These are phyloP conservation scores for Zizania palustris DNA, from an alignment of 202 grass and related monocot genomes.

Conservation along the genomic window DNA sequence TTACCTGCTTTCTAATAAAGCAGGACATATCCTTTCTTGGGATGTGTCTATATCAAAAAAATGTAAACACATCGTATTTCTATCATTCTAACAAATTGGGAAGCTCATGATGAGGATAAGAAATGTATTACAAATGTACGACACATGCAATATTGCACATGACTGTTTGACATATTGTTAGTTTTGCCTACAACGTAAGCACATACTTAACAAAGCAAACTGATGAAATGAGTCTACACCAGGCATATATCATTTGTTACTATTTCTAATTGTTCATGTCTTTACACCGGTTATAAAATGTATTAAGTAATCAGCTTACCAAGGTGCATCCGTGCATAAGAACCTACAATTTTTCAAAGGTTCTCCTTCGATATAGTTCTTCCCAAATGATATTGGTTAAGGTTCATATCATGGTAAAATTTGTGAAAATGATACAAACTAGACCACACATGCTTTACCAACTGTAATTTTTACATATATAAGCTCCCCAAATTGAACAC, in stretches of 20 bases:
- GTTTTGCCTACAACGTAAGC: slow-evolving; percentile 21
- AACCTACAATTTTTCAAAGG: background rate
- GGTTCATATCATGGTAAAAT: background rate
- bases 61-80: background rate
- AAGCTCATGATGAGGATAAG: slow-evolving; percentile 9
- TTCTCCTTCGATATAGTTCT: slow-evolving; percentile 18
- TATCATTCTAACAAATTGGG: slow-evolving; percentile 1
- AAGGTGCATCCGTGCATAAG: background rate
- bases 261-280: background rate
- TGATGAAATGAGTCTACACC: background rate
- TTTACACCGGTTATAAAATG: background rate
- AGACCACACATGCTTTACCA: slow-evolving; percentile 72
- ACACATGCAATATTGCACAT: slow-evolving; percentile 1
- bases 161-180: slow-evolving; percentile 7
- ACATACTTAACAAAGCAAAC: background rate
- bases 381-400: background rate
- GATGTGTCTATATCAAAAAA: too few relatives aligned
- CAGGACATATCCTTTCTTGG: too few relatives aligned
- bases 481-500: slow-evolving; percentile 84
- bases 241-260: slow-evolving; percentile 17
- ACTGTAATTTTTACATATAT: slow-evolving; percentile 92
- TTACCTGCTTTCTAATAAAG: too few relatives aligned
- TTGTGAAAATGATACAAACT: slow-evolving; percentile 8
- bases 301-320: slow-evolving; percentile 2
- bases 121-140: slow-evolving; percentile 24